Evolutionary conservation across 1,139 yeast genomes (phyloP).

Genomic region (Sugiyamaella novakii): DNA sequence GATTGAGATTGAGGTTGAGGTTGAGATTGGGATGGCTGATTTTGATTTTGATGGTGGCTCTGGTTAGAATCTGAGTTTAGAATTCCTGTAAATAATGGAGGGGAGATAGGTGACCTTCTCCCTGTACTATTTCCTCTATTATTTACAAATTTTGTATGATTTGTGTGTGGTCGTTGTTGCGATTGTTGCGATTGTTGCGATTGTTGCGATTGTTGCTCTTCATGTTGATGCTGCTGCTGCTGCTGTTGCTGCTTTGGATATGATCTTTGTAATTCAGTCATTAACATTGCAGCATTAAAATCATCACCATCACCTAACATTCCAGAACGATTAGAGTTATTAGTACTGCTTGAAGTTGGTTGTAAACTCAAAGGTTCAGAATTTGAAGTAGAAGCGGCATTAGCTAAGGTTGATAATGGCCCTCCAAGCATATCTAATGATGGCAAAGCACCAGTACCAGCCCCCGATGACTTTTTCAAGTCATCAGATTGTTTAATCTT

Average conservation of each 20-base stretch:
- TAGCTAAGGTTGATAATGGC: slow-evolving; percentile 19
- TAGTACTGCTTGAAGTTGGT: slow-evolving; percentile 10
- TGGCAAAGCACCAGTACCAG: slow-evolving; percentile 12
- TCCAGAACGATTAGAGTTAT: slow-evolving; percentile 50
- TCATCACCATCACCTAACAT: slow-evolving; percentile 28
- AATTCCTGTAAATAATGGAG: slow-evolving; percentile 13
- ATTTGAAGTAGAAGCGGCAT: slow-evolving; percentile 18
- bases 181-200: slow-evolving; percentile 15
- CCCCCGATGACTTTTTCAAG: slow-evolving; percentile 1
- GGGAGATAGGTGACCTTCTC: slow-evolving; percentile 15
- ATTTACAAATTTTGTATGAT: slow-evolving; percentile 2
- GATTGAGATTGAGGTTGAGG: not conserved
- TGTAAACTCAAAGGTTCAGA: slow-evolving; percentile 14
- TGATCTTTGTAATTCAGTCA: slow-evolving; percentile 38
- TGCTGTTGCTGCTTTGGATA: slow-evolving; percentile 21
- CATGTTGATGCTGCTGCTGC: not conserved
- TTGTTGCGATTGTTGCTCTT: slow-evolving; percentile 1
- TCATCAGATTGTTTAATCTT: slow-evolving; percentile 18
- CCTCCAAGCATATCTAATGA: slow-evolving; percentile 14
- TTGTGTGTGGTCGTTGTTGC: slow-evolving; percentile 19
- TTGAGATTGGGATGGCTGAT: not conserved
- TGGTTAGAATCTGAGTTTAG: slow-evolving; percentile 3
- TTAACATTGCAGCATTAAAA: slow-evolving; percentile 35
- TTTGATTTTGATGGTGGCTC: not conserved
- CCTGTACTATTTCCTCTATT: slow-evolving; percentile 2